Evolutionary conservation across 1,284 basidiomycete species (phyloP).

Genomic region (Apiotrichum brassicae): DNA sequence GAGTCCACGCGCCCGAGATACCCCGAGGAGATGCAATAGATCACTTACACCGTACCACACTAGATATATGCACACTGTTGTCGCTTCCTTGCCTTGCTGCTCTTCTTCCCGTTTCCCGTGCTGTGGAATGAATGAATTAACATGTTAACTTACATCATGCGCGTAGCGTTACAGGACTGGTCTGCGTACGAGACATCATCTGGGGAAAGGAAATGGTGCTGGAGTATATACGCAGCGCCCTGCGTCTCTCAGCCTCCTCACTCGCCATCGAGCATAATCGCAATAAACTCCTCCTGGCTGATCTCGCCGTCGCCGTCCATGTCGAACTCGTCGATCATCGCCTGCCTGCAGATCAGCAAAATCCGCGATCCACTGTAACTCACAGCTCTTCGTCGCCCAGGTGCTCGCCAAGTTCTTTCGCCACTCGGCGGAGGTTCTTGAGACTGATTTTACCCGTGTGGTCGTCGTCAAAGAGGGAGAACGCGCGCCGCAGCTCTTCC

Average conservation of each 20-base stretch:
- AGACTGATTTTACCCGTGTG: constrained; percentile 90
- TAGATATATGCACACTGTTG: constrained; percentile 1
- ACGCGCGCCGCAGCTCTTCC: constrained; percentile 92
- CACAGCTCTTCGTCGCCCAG: constrained; percentile 96
- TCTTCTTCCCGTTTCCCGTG: too few relatives aligned
- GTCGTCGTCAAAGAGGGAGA: constrained; percentile 95
- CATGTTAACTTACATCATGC: too few relatives aligned
- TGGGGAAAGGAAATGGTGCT: too few relatives aligned
- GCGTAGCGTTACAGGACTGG: too few relatives aligned
- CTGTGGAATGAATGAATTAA: too few relatives aligned
- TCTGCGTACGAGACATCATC: too few relatives aligned
- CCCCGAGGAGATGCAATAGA: constrained; percentile 25
- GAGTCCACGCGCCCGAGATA: constrained; percentile 38
- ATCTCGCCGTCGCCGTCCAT: constrained; percentile 98
- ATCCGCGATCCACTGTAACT: constrained; percentile 45
- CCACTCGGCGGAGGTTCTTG: constrained; percentile 84
- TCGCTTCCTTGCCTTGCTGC: too few relatives aligned
- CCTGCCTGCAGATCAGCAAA: constrained; percentile 60
- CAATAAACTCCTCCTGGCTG: constrained; percentile 57
- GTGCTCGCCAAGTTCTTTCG: constrained; percentile 93
- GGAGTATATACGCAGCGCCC: too few relatives aligned
- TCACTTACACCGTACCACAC: not conserved
- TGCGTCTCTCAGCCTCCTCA: constrained; percentile 26
- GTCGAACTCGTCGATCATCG: constrained; percentile 99
- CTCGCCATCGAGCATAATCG: constrained; percentile 93